These are phyloP conservation scores for Brassica cretica DNA, from an alignment of 345 rosid species.

Conservation along the genomic window DNA sequence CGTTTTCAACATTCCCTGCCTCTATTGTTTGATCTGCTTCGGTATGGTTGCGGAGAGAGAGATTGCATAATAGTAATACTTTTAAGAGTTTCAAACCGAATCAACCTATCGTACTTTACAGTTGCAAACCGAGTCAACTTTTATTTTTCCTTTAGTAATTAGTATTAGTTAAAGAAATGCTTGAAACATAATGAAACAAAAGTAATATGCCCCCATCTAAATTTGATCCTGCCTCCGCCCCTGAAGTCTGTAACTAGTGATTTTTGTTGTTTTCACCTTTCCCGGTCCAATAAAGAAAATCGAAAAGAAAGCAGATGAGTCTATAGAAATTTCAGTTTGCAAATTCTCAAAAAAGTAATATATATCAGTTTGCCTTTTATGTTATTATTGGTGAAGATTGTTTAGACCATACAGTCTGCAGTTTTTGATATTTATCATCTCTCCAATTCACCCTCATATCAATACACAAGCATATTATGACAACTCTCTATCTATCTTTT, in stretches of 20 bases:
- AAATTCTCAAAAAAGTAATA: too few relatives aligned
- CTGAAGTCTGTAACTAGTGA: too few relatives aligned
- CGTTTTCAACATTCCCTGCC: neutral
- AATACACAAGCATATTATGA: neutral
- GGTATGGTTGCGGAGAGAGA: constrained; percentile 3
- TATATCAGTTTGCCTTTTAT: neutral
- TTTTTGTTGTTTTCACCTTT: too few relatives aligned
- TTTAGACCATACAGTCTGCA: neutral
- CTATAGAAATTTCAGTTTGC: neutral
- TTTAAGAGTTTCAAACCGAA: too few relatives aligned
- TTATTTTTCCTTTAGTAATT: too few relatives aligned
- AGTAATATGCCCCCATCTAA: too few relatives aligned
- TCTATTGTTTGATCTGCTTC: neutral
- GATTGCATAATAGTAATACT: neutral
- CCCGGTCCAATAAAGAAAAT: too few relatives aligned
- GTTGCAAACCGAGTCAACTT: too few relatives aligned
- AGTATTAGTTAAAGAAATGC: too few relatives aligned
- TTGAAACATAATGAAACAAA: too few relatives aligned
- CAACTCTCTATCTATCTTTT: constrained; percentile 5
- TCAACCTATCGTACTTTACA: too few relatives aligned
- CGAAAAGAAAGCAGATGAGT: neutral
- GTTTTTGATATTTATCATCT: neutral
- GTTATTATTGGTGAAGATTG: neutral
- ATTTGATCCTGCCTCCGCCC: too few relatives aligned
- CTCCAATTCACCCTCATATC: neutral